phyloP scores from a whole-genome alignment of 352 stramenopile species.

The Phytophthora palmivora region DNA sequence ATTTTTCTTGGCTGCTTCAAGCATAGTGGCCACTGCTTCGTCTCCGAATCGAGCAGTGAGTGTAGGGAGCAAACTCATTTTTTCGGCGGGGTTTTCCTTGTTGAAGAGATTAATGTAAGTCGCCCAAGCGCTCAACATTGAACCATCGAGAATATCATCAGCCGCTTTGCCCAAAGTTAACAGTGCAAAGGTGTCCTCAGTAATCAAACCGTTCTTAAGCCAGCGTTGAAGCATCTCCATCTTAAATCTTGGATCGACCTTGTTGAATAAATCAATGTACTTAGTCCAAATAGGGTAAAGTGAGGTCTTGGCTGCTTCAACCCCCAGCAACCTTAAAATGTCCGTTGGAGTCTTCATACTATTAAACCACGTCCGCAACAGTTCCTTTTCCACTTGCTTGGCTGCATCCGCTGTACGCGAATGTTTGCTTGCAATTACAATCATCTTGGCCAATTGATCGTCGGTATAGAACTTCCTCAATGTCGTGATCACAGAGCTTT shows the following conservation, averaged over 20 bases:
- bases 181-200: conserved; percentile 14
- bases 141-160: conserved; percentile 8
- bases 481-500: neutral
- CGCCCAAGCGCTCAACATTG: conserved; percentile 10
- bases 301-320: neutral
- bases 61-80: conserved; percentile 13
- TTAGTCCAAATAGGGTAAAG: conserved; percentile 17
- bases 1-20: conserved; percentile 19
- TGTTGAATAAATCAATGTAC: conserved; percentile 14
- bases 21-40: conserved; percentile 16
- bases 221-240: conserved; percentile 9
- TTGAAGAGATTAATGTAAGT: conserved; percentile 26
- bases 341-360: conserved; percentile 14
- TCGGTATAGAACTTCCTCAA: conserved; percentile 5
- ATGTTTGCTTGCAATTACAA: neutral
- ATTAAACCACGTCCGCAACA: conserved; percentile 16
- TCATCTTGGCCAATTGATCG: conserved; percentile 3
- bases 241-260: conserved; percentile 15
- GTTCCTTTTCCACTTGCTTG: conserved; percentile 16
- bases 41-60: conserved; percentile 24
- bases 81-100: conserved; percentile 13
- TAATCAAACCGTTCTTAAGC: conserved; percentile 15
- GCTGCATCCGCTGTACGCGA: conserved; percentile 5
- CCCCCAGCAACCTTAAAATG: conserved; percentile 5
- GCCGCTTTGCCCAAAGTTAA: conserved; percentile 16